These are phyloP conservation scores for Tetraselmis chui DNA, from an alignment of 139 green algal species.

Conservation along the genomic window DNA sequence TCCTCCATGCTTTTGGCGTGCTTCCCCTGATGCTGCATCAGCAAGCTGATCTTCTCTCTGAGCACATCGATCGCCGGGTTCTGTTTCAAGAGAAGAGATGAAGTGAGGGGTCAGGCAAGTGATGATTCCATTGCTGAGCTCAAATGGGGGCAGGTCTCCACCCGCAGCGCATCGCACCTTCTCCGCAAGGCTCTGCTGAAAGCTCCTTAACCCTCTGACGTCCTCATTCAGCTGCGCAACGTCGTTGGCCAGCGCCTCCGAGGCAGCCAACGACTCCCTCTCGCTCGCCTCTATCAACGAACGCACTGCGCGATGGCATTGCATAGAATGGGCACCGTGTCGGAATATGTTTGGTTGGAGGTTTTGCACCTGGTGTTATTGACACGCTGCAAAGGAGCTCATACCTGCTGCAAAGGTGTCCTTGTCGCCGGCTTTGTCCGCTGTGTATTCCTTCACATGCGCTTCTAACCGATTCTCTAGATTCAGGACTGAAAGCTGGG, in stretches of 20 bases:
- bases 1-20: neutral
- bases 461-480: neutral
- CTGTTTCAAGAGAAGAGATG: too few relatives aligned
- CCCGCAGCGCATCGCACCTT: too few relatives aligned
- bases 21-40: neutral
- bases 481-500: neutral
- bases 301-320: too few relatives aligned
- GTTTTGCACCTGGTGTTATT: too few relatives aligned
- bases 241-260: neutral
- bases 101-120: too few relatives aligned
- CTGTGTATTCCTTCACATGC: neutral
- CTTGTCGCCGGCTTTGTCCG: neutral
- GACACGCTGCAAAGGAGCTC: too few relatives aligned
- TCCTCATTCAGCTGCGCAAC: neutral
- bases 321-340: too few relatives aligned
- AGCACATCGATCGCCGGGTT: neutral
- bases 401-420: neutral
- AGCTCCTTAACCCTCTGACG: neutral
- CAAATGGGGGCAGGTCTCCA: too few relatives aligned
- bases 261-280: neutral
- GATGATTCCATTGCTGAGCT: too few relatives aligned
- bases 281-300: neutral
- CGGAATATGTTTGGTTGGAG: too few relatives aligned
- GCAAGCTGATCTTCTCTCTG: neutral
- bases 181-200: neutral